These are phyloP conservation scores for Naegleria fowleri DNA, from an alignment of 208 protist species.

Conservation along the genomic window DNA sequence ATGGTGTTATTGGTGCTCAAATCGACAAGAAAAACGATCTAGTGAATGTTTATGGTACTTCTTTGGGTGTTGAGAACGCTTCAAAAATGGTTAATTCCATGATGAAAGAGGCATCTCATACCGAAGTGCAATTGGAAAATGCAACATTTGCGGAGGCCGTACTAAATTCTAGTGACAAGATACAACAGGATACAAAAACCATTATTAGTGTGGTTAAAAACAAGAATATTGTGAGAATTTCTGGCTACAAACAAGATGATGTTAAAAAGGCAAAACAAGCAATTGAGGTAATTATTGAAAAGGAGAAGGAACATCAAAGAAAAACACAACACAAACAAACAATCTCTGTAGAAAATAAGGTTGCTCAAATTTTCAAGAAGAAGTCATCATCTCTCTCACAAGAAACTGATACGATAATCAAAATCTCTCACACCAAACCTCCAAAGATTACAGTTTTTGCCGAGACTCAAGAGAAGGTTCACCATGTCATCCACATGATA, in stretches of 20 bases:
- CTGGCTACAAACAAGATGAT: not conserved
- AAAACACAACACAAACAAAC: not conserved
- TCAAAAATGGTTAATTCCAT: not conserved
- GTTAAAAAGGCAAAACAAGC: not conserved
- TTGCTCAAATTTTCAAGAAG: not conserved
- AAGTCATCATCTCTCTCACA: not conserved
- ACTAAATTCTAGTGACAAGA: not conserved
- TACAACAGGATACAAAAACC: not conserved
- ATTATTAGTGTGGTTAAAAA: not conserved
- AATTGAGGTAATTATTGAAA: not conserved
- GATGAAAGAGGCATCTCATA: not conserved
- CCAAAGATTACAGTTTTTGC: not conserved
- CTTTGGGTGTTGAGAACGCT: not conserved
- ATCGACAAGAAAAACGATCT: not conserved
- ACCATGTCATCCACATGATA: not conserved
- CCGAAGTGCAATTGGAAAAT: not conserved
- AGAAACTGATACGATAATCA: not conserved
- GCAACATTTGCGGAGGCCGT: not conserved
- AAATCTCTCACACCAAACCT: not conserved
- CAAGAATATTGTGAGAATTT: not conserved
- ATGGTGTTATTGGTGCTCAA: not conserved
- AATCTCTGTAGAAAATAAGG: not conserved
- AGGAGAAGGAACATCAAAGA: not conserved
- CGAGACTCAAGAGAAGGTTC: not conserved
- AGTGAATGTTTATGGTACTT: not conserved